These are phyloP conservation scores for Nitzschia inconspicua DNA, from an alignment of 108 stramenopile species.

Conservation along the genomic window DNA sequence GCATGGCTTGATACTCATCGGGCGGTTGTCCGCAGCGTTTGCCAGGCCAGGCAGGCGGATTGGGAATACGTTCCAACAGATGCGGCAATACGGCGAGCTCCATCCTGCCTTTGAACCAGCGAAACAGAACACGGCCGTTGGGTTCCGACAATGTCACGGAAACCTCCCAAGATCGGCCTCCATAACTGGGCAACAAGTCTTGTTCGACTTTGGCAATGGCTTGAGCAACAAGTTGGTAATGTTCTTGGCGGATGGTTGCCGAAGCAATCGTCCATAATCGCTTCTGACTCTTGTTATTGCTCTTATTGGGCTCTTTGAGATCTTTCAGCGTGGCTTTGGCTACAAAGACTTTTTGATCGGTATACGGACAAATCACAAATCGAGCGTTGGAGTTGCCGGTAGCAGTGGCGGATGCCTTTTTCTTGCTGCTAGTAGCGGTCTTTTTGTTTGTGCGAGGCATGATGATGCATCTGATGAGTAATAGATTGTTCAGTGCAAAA, in stretches of 20 bases:
- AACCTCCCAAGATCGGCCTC: slow-evolving; percentile 73
- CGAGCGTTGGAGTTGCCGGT: too few relatives aligned
- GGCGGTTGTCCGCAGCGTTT: slow-evolving; percentile 11
- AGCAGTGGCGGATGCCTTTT: too few relatives aligned
- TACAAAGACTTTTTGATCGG: slow-evolving; percentile 29
- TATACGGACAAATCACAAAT: slow-evolving; percentile 23
- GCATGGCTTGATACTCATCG: slow-evolving; percentile 25
- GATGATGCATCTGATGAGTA: too few relatives aligned
- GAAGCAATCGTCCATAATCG: slow-evolving; percentile 27
- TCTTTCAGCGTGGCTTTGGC: slow-evolving; percentile 24
- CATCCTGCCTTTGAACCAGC: slow-evolving; percentile 31
- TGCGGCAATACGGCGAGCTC: slow-evolving; percentile 70
- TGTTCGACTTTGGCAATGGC: slow-evolving; percentile 55
- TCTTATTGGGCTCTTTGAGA: slow-evolving; percentile 8
- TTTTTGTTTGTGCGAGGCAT: too few relatives aligned
- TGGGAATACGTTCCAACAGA: slow-evolving; percentile 45
- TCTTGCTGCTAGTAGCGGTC: too few relatives aligned
- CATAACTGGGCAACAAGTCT: slow-evolving; percentile 64
- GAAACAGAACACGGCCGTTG: slow-evolving; percentile 26
- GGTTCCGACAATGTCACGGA: slow-evolving; percentile 32
- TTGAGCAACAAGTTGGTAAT: slow-evolving; percentile 53
- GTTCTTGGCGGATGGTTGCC: slow-evolving; percentile 31
- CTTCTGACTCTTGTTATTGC: background rate
- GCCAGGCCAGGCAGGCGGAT: slow-evolving; percentile 33
- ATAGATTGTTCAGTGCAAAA: too few relatives aligned